phyloP scores from a whole-genome alignment of 148 eudicot genomes.

The Diospyros kaki region DNA sequence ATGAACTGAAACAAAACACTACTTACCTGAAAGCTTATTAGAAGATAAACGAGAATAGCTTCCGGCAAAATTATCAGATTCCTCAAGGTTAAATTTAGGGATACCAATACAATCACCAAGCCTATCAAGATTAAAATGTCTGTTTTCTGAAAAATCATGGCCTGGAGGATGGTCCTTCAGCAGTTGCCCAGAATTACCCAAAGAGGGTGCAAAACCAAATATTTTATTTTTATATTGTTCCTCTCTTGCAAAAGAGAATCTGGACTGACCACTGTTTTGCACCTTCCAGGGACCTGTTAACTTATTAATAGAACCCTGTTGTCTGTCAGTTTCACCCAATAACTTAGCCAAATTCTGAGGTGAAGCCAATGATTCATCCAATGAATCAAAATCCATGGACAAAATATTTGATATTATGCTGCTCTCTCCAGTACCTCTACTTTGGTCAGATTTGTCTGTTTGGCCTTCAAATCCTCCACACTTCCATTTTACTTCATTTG shows the following conservation, averaged over 20 bases:
- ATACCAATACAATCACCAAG: conserved; percentile 44
- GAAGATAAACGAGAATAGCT: conserved; percentile 36
- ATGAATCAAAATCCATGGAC: conserved; percentile 73
- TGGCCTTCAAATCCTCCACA: conserved; percentile 43
- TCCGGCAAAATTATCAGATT: conserved; percentile 34
- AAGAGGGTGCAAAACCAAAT: conserved; percentile 33
- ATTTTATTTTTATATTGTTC: conserved; percentile 44
- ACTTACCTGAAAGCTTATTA: conserved; percentile 58
- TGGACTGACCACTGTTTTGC: conserved; percentile 76
- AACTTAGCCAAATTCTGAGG: conserved; percentile 67
- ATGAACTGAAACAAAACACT: background rate
- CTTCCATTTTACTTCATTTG: conserved; percentile 34
- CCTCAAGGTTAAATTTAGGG: conserved; percentile 38
- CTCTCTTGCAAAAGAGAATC: conserved; percentile 97
- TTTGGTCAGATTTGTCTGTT: conserved; percentile 22
- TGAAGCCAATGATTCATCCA: conserved; percentile 77
- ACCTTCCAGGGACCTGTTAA: conserved; percentile 51
- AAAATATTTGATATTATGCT: conserved; percentile 85
- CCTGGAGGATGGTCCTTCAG: conserved; percentile 29
- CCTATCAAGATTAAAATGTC: conserved; percentile 33
- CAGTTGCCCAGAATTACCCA: conserved; percentile 31
- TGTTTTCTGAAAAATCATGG: conserved; percentile 38
- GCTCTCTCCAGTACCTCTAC: conserved; percentile 57
- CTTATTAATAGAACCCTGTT: conserved; percentile 34
- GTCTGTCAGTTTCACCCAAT: conserved; percentile 60